These are phyloP conservation scores for Microdochium bolleyi DNA, from an alignment of 2,329 filamentous ascomycete species.

Conservation along the genomic window DNA sequence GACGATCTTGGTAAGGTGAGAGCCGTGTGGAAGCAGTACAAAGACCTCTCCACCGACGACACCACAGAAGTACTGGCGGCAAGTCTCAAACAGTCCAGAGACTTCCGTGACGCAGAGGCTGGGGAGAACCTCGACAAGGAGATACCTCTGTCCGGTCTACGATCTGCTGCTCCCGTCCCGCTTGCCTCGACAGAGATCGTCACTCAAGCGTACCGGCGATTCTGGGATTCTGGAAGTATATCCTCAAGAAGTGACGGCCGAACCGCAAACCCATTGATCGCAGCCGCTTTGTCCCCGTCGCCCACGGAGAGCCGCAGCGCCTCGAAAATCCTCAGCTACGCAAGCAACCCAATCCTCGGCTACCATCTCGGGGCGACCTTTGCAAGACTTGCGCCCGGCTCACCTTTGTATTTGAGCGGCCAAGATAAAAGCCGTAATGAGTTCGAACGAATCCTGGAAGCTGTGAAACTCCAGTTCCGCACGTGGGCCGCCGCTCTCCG, in stretches of 20 bases:
- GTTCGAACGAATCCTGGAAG: conserved; percentile 13
- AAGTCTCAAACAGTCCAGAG: neutral
- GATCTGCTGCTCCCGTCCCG: conserved; percentile 28
- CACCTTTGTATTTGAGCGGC: conserved; percentile 24
- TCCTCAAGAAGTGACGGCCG: too few relatives aligned
- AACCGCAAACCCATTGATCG: neutral
- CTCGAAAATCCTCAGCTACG: conserved; percentile 31
- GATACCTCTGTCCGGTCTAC: conserved; percentile 17
- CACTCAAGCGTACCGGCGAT: conserved; percentile 15
- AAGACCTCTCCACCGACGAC: neutral
- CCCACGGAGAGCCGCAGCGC: conserved; percentile 9
- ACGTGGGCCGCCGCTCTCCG: conserved; percentile 36
- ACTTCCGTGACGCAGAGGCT: neutral
- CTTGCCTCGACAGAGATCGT: conserved; percentile 14
- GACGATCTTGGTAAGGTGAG: neutral
- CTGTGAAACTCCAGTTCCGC: conserved; percentile 35
- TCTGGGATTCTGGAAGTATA: conserved; percentile 23
- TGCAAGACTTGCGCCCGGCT: conserved; percentile 25
- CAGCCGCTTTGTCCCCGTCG: neutral
- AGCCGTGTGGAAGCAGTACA: neutral
- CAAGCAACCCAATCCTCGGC: conserved; percentile 41
- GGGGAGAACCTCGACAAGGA: neutral
- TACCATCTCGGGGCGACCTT: conserved; percentile 48
- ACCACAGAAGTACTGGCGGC: neutral
- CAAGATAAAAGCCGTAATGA: conserved; percentile 6